Base-by-base conservation (phyloP, 139 green algal species). In the Picochlorum costavermella region DNA sequence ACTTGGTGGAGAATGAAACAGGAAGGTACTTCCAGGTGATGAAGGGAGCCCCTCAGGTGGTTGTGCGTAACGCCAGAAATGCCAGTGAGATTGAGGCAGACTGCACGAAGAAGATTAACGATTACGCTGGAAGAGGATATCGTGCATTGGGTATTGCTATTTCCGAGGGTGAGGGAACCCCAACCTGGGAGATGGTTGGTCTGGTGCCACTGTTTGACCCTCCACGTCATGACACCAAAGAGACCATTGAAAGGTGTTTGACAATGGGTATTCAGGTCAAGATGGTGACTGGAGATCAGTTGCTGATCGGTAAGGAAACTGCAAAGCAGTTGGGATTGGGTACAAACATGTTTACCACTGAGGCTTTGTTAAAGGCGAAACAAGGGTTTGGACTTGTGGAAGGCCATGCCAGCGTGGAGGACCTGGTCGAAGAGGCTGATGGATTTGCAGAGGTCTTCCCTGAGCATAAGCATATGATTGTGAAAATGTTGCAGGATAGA, bases 221-320 rank as follows among this genome's bases (percentile, higher is more conserved):
- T 1, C 88, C 88, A 6, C 76, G 86, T 56, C 78, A 89, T 65
- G 88, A 94, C 77, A 94, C 86, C 60, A 87, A 85, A 73, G 69
- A 81, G 3, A 93, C 84, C 16, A 90, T 94, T 28, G 81, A 85
- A 63, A 53, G 72, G 17, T 90, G 83, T 76, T 66, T 81, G 14
- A 51, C 67, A 25, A 79, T 88, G 73, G 46, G 77, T 64, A 78
- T 90, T 33, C 57, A 70, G 23, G 84, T 93, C 13, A 95, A 95
- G 80, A 95, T 95, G 88, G 82, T 95, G 56, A 95, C 88, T 5
- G 88, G 88, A 30, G 88, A 95, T 75, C 84, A 92, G 65, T 63
- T 84, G 66, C 75, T 92, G 17, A 95, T 95, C 61, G 87, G 82
- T 55, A 86, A 85, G 63, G 86, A 95, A 76, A 91, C 83, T 3